Evolutionary conservation across 2,329 filamentous ascomycete species (phyloP).

Genomic region (Fusarium secorum): DNA sequence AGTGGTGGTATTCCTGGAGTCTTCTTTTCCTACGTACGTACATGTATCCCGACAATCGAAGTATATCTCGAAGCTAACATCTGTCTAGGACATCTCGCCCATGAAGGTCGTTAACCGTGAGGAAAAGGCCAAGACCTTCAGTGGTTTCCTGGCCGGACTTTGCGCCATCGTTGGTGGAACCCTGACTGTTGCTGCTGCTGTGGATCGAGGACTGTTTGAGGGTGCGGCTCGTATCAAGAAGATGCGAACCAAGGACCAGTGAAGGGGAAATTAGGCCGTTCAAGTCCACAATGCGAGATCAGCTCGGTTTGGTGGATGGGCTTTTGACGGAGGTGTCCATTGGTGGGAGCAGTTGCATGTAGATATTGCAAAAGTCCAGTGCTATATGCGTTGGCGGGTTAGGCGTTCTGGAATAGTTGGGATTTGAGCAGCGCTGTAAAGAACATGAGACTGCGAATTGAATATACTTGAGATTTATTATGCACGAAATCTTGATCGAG

Average conservation of each 20-base stretch:
- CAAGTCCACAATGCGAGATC: background rate
- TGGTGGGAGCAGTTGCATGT: slow-evolving; percentile 20
- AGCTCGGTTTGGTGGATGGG: slow-evolving; percentile 21
- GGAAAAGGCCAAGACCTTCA: slow-evolving; percentile 85
- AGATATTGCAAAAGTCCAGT: slow-evolving; percentile 36
- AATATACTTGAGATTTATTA: background rate
- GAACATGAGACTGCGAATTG: slow-evolving; percentile 14
- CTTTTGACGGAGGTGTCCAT: slow-evolving; percentile 1
- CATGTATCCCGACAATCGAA: background rate
- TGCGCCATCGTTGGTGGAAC: slow-evolving; percentile 96
- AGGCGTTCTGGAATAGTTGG: slow-evolving; percentile 42
- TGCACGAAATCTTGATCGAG: background rate
- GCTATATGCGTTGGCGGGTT: slow-evolving; percentile 37
- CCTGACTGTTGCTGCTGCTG: slow-evolving; percentile 90
- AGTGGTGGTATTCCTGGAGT: slow-evolving; percentile 93
- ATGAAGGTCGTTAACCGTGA: slow-evolving; percentile 99
- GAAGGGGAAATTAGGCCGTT: slow-evolving; percentile 20
- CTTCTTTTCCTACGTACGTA: slow-evolving; percentile 94
- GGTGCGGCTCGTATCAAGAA: slow-evolving; percentile 87
- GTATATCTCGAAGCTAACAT: slow-evolving; percentile 25
- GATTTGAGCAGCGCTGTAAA: slow-evolving; percentile 31
- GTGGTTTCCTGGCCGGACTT: slow-evolving; percentile 90
- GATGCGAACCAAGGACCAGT: slow-evolving; percentile 72
- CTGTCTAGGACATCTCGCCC: slow-evolving; percentile 85
- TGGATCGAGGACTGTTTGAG: slow-evolving; percentile 92